phyloP scores from a whole-genome alignment of 208 protist species.

The Leishmania tropica region DNA sequence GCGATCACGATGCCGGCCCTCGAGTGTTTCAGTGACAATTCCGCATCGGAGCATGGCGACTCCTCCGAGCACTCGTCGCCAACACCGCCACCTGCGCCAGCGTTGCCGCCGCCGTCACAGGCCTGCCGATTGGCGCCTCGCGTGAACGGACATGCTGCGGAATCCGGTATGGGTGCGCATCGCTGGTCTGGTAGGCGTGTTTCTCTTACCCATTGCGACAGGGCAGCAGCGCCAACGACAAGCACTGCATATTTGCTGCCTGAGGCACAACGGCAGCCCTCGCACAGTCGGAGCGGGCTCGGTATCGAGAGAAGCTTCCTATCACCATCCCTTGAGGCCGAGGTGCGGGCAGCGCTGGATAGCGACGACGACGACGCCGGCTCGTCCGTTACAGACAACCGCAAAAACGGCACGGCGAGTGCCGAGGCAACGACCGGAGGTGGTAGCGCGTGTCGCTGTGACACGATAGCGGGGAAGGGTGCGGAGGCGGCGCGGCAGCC shows the following conservation, averaged over 20 bases:
- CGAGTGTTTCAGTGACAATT: background rate
- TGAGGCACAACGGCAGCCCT: background rate
- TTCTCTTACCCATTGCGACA: background rate
- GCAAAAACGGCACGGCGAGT: background rate
- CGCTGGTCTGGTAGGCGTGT: slow-evolving; percentile 22
- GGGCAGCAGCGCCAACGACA: background rate
- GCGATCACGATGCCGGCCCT: background rate
- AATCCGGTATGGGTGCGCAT: background rate
- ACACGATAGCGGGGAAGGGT: background rate
- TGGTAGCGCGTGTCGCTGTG: background rate
- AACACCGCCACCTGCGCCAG: background rate
- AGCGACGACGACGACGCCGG: slow-evolving; percentile 6
- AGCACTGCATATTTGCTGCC: background rate
- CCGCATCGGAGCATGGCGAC: background rate
- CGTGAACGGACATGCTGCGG: background rate
- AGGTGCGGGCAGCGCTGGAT: slow-evolving; percentile 20
- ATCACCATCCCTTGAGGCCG: slow-evolving; percentile 16
- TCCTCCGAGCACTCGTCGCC: background rate
- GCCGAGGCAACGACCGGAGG: background rate
- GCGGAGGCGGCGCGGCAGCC: background rate
- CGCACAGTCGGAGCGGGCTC: slow-evolving; percentile 8
- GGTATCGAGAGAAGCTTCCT: slow-evolving; percentile 24
- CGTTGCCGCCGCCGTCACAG: background rate
- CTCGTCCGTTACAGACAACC: background rate
- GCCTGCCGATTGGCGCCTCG: background rate